Evolutionary conservation across 225 moss, liverwort and hornwort genomes (phyloP).

Genomic region (Antitrichia curtipendula): DNA sequence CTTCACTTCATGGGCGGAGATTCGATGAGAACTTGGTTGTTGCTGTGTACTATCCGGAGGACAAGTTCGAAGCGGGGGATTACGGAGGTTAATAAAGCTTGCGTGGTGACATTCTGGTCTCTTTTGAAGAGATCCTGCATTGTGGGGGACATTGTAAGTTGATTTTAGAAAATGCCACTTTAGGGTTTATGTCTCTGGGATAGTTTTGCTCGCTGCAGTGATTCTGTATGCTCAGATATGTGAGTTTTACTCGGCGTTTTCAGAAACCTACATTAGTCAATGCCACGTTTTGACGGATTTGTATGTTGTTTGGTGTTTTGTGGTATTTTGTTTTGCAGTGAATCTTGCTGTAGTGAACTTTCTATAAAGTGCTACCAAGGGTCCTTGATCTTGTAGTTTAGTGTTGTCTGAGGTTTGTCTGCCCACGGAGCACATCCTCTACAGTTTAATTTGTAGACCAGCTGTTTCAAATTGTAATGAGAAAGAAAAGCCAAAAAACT

Average conservation of each 20-base stretch:
- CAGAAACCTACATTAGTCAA: neutral
- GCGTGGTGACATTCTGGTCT: slow-evolving; percentile 5
- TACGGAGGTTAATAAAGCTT: slow-evolving; percentile 52
- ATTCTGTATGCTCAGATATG: slow-evolving; percentile 4
- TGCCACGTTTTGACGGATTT: slow-evolving; percentile 30
- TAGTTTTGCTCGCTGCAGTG: neutral
- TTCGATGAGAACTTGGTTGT: slow-evolving; percentile 90
- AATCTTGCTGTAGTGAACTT: slow-evolving; percentile 37
- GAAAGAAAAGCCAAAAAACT: slow-evolving; percentile 7
- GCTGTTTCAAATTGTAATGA: slow-evolving; percentile 31
- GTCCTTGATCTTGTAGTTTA: slow-evolving; percentile 34
- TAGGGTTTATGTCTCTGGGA: neutral
- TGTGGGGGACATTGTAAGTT: slow-evolving; percentile 42
- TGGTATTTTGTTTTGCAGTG: slow-evolving; percentile 51
- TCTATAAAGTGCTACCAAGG: slow-evolving; percentile 23
- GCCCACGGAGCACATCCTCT: slow-evolving; percentile 21
- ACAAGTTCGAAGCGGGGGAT: slow-evolving; percentile 68
- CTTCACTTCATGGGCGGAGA: slow-evolving; percentile 74
- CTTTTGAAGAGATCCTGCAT: slow-evolving; percentile 13
- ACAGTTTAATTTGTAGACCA: slow-evolving; percentile 23
- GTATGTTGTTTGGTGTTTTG: slow-evolving; percentile 37
- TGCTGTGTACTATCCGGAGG: slow-evolving; percentile 84
- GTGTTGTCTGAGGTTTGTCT: slow-evolving; percentile 31
- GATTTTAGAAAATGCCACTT: neutral
- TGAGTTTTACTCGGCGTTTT: slow-evolving; percentile 1